These are phyloP conservation scores for Abrus precatorius DNA, from an alignment of 306 rosid genomes.

Conservation along the genomic window DNA sequence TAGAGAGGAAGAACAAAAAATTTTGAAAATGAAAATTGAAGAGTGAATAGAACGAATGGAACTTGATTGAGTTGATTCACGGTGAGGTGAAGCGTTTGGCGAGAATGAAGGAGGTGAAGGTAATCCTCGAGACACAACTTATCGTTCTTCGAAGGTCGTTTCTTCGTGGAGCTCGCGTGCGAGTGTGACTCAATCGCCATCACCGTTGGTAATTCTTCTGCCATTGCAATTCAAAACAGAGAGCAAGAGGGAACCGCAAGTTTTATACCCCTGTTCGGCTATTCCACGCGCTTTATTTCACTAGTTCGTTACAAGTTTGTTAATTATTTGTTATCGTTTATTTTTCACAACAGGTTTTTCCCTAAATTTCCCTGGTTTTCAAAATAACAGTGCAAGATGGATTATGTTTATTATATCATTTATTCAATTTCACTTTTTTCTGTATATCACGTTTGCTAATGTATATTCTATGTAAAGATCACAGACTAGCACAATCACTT, in stretches of 20 bases:
- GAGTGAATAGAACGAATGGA: background rate
- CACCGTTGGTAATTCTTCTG: constrained; percentile 17
- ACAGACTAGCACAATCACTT: no score
- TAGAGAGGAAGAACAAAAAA: background rate
- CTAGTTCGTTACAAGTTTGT: constrained; percentile 43
- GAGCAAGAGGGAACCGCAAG: background rate
- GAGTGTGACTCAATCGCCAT: constrained; percentile 50
- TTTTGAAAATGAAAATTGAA: background rate
- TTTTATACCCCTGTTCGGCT: constrained; percentile 17
- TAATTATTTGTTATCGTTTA: background rate
- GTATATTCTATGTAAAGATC: no score
- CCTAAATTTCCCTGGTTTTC: no score
- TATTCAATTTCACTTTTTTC: background rate
- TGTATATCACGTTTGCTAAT: background rate
- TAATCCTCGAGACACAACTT: constrained; percentile 64
- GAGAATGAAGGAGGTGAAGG: constrained; percentile 58
- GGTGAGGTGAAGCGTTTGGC: constrained; percentile 52
- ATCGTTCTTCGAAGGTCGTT: constrained; percentile 34
- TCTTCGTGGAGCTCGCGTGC: constrained; percentile 45
- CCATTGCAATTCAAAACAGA: constrained; percentile 12
- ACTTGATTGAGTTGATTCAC: constrained; percentile 70
- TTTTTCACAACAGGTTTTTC: no score
- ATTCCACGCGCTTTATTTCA: constrained; percentile 23
- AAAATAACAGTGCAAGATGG: no score
- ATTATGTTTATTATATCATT: no score